Base-by-base conservation (phyloP, 2,329 filamentous ascomycete species). In the Colletotrichum shisoi region DNA sequence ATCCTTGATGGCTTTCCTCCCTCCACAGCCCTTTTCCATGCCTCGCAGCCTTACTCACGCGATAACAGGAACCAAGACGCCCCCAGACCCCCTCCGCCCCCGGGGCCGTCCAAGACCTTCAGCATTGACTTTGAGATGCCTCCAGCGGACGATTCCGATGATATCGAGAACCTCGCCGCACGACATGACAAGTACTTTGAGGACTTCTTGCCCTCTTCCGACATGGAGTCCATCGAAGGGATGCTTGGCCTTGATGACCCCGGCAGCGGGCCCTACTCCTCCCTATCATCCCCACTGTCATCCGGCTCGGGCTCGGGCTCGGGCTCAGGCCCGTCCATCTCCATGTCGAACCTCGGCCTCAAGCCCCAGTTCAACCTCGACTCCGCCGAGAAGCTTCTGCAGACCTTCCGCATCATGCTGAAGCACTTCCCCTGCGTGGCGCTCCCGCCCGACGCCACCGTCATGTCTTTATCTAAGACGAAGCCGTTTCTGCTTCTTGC, bases 291-390 rank as follows among this genome's bases (percentile, higher is more conserved):
- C 4, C 70, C 74, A 1, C 61, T 71, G 2, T 61, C 63, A 17
- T 71, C 70, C 1, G 49, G 48, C n/a, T 71, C 70, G 1, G 68
- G 68, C 42, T 31, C 67, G 2, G 31, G 31, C 17, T 71, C 70
- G 1, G 49, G 49, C n/a, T 71, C 70, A 1, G 68, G 68, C 42
- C 37, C 64, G 2, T 74, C 76, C 37, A 73, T 76, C 64, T 74
- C 77, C 2, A 74, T 81, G 40, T 75, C 78, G 24, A 78, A 75
- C 39, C 71, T 84, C 4, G 78, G 80, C 12, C 78, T 83, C 17
- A 82, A 82, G 62, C 84, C 84, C 0, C 81, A 81, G 71, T 86
- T 86, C 75, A 86, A 86, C 73, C 78, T 85, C 6, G 80, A 83
- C 59, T 85, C 82, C n/a, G 84, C 84, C 4, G 75, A 79, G 42